Percentiles rank a stretch among this genome's conserved stretches.
Evolutionary conservation across 2,329 filamentous ascomycete species (phyloP).

Genomic region (Didymella sp.): DNA sequence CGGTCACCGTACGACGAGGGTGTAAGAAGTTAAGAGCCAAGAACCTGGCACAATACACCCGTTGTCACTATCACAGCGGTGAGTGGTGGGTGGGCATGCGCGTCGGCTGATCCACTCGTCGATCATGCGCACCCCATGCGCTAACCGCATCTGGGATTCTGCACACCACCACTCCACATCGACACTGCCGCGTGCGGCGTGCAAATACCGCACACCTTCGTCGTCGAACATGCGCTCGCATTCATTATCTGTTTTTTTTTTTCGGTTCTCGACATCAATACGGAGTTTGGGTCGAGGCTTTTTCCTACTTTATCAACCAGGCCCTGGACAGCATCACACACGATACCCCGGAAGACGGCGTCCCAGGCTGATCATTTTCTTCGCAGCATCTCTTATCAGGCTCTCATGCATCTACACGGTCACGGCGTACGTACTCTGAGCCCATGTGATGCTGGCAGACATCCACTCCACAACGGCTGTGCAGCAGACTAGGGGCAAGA

Average conservation of each 20-base stretch:
- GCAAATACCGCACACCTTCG: conserved; percentile 22
- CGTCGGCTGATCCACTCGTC: conserved; percentile 44
- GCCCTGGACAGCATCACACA: conserved; percentile 36
- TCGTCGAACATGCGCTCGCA: background rate
- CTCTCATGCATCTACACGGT: conserved; percentile 24
- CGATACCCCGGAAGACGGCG: conserved; percentile 47
- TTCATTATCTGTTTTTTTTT: conserved; percentile 4
- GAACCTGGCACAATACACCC: conserved; percentile 13
- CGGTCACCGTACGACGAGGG: conserved; percentile 48
- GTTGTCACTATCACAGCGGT: conserved; percentile 27
- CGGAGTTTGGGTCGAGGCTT: conserved; percentile 27
- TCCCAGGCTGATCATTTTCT: conserved; percentile 27
- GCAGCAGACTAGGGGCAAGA: conserved; percentile 18
- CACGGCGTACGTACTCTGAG: conserved; percentile 21
- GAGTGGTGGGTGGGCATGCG: conserved; percentile 34
- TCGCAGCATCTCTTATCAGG: conserved; percentile 22
- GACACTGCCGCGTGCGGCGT: conserved; percentile 34
- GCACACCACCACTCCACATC: conserved; percentile 38
- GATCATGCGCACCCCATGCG: conserved; percentile 38
- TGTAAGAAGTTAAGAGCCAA: conserved; percentile 31
- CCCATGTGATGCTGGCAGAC: conserved; percentile 24
- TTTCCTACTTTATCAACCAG: conserved; percentile 6
- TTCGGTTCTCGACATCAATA: conserved; percentile 19
- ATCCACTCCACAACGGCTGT: conserved; percentile 25
- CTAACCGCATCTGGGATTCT: conserved; percentile 35